Evolutionary conservation across 495 filamentous ascomycete species (phyloP), one percentile per base, ranked within the genome.

Genomic region (Recurvomyces mirabilis): DNA sequence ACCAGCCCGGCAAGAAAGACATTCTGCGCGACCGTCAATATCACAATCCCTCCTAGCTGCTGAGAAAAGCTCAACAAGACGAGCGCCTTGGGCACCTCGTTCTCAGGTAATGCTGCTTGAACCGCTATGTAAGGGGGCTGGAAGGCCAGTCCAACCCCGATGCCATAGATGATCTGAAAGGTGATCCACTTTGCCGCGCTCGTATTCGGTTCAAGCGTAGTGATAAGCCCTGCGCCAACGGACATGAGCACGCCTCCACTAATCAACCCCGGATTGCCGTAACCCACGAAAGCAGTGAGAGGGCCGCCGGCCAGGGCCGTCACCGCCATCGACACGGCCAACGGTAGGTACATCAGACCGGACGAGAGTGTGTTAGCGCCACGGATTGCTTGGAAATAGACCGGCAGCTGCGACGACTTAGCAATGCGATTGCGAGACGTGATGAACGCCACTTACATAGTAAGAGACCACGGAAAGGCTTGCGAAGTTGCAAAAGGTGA

Each of bases 341-440:
- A 24, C 22, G 37, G 37, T 9, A 40, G 21, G 22, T 40, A 40
- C 22, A 26, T 40, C 6, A 40, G 10, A 23, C 37, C 37, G 6
- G 37, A 40, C 9, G 9, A 9, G 18, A 40, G 20, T 26, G 37
- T 40, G 6, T 5, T 7, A 9, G 37, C 37, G 10, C 11, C 37
- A 9, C 12, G 37, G 22, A 40, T 40, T 5, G 37, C 37, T 40
- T 40, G 37, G 37, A 40, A 40, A 15, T 26, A 40, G 6, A 40
- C 13, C 13, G 37, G 37, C 15, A 26, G 18, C 37, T 40, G n/a
- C 7, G 22, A 26, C 5, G 37, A 23, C 37, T n/a, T 10, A 20
- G 9, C 20, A 37, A 15, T 10, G 34, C 34, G 11, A 18, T 19
- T 9, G 9, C 9, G 10, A 9, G 9, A 37, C 9, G 10, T 9